Evolutionary conservation across 2,329 filamentous ascomycete genomes (phyloP).

Genomic region (Paecilomyces niveus): DNA sequence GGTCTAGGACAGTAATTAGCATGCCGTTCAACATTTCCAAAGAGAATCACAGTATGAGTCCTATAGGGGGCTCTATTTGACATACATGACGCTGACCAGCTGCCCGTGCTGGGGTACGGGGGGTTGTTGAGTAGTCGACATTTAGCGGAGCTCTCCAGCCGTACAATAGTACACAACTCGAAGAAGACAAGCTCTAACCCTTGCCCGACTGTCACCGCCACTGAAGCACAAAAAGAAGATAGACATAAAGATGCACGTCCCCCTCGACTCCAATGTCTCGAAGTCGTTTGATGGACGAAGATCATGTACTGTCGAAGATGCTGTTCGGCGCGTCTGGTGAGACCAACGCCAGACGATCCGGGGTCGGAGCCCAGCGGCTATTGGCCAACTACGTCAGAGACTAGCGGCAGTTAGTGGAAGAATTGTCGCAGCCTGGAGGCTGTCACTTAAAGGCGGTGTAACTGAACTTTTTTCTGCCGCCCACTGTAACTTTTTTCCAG

Average conservation of each 20-base stretch:
- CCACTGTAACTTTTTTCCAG: background rate
- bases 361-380: conserved; percentile 6
- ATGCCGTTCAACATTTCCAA: conserved; percentile 1
- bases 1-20: conserved; percentile 44
- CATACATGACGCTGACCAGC: conserved; percentile 41
- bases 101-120: conserved; percentile 35
- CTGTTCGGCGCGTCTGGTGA: conserved; percentile 3
- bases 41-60: background rate
- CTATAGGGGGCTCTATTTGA: conserved; percentile 1
- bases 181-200: background rate
- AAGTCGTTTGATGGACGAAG: background rate
- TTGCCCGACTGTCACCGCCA: background rate
- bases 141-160: conserved; percentile 30
- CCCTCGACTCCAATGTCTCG: background rate
- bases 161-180: conserved; percentile 21
- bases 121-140: conserved; percentile 32
- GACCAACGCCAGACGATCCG: background rate
- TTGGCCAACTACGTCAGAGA: conserved; percentile 32
- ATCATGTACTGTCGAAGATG: background rate
- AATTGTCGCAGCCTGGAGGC: background rate
- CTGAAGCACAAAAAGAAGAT: background rate
- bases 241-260: background rate
- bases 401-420: background rate
- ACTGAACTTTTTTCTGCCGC: conserved; percentile 10
- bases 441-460: conserved; percentile 15